phyloP scores from a whole-genome alignment of 129 eudicot species.

The Ambrosia trifida region DNA sequence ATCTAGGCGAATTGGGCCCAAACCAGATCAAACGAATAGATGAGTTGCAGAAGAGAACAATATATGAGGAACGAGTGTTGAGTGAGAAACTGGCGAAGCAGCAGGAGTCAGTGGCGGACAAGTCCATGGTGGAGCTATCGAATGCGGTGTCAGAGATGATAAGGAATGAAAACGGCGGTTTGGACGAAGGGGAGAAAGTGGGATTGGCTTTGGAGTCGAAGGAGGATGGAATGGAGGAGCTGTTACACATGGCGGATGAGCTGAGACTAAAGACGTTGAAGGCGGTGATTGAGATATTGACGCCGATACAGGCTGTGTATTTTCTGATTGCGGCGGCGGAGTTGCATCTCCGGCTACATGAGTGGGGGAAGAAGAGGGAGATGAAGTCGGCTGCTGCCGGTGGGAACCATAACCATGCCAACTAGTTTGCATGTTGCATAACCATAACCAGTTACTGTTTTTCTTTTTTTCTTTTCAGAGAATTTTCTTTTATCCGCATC shows the following conservation, averaged over 20 bases:
- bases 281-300: slow-evolving; percentile 39
- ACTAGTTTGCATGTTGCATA: too few species aligned
- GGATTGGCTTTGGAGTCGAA: slow-evolving; percentile 38
- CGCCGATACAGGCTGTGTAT: slow-evolving; percentile 52
- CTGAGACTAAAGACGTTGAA: slow-evolving; percentile 57
- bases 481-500: too few species aligned
- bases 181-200: slow-evolving; percentile 27
- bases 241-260: slow-evolving; percentile 58
- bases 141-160: slow-evolving; percentile 44
- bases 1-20: slow-evolving; percentile 44
- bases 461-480: too few species aligned
- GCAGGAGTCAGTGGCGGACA: slow-evolving; percentile 60
- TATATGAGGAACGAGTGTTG: slow-evolving; percentile 43
- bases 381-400: slow-evolving; percentile 30
- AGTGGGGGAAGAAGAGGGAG: slow-evolving; percentile 57
- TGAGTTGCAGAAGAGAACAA: slow-evolving; percentile 43
- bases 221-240: slow-evolving; percentile 41
- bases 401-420: too few species aligned
- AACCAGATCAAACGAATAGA: slow-evolving; percentile 43
- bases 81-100: slow-evolving; percentile 47
- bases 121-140: slow-evolving; percentile 59
- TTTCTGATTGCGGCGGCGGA: slow-evolving; percentile 71
- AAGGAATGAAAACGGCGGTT: slow-evolving; percentile 6
- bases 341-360: slow-evolving; percentile 66
- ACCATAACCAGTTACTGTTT: too few species aligned